phyloP scores from a whole-genome alignment of 768 basidiomycete species.

The Artomyces pyxidatus region DNA sequence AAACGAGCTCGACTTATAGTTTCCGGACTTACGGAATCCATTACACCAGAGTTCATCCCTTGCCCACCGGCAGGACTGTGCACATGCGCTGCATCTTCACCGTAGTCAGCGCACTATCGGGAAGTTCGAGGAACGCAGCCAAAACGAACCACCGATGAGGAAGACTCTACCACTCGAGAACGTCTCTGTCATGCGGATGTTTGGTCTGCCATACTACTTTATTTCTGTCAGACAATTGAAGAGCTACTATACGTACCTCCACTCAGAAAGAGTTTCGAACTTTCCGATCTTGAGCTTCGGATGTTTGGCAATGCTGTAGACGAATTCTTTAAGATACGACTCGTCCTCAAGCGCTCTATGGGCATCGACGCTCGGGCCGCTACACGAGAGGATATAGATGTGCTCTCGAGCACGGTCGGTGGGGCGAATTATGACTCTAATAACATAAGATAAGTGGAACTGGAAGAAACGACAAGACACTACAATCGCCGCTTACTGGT shows the following conservation, averaged over 20 bases:
- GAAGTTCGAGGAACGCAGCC: conserved; percentile 10
- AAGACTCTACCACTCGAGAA: conserved; percentile 13
- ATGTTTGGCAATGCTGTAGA: background rate
- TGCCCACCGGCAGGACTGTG: conserved; percentile 3
- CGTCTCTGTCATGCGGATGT: conserved; percentile 13
- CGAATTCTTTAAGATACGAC: background rate
- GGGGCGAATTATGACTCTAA: conserved; percentile 1
- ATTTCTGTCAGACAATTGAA: background rate
- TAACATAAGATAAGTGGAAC: no score
- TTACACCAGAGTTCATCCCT: background rate
- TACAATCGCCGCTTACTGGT: background rate
- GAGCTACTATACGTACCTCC: background rate
- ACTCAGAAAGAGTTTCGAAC: background rate
- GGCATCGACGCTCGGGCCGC: background rate
- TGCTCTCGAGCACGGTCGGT: background rate
- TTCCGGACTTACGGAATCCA: background rate
- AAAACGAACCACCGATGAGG: conserved; percentile 11
- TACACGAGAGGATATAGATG: background rate
- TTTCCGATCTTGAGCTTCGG: conserved; percentile 1
- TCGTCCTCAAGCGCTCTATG: background rate
- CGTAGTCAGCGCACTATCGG: no score
- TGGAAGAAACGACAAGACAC: background rate
- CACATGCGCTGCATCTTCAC: conserved; percentile 4
- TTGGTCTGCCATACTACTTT: conserved; percentile 3
- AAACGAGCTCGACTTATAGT: background rate